Evolutionary conservation across 805 yeast species (phyloP).

Genomic region (Lipomyces spencermartinsiae): DNA sequence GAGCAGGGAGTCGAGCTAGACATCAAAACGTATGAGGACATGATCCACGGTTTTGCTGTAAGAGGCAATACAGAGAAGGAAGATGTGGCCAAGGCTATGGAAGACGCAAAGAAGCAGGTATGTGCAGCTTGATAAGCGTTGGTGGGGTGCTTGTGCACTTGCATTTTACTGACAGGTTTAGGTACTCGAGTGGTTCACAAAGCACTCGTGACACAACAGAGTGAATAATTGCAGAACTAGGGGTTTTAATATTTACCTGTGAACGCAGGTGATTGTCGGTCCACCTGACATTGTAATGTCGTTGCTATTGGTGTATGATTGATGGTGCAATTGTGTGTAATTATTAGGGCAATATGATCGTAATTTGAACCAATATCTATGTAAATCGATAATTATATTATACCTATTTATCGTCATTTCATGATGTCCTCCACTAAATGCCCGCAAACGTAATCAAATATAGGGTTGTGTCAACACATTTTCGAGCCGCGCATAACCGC

Average conservation of each 20-base stretch:
- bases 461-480: too few species aligned
- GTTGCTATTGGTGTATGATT: too few species aligned
- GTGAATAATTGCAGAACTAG: background rate
- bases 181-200: constrained; percentile 7
- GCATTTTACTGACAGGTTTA: background rate
- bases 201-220: background rate
- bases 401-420: too few species aligned
- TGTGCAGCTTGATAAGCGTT: background rate
- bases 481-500: too few species aligned
- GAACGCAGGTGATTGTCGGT: too few species aligned
- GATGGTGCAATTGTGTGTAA: background rate
- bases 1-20: constrained; percentile 17
- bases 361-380: background rate
- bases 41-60: constrained; percentile 33
- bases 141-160: background rate
- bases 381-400: too few species aligned
- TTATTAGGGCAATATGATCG: background rate
- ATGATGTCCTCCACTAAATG: too few species aligned
- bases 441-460: too few species aligned
- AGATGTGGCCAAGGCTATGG: constrained; percentile 27
- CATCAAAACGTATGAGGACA: constrained; percentile 18
- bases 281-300: too few species aligned
- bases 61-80: constrained; percentile 19
- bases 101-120: constrained; percentile 18
- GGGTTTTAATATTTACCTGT: background rate